These are phyloP conservation scores for Fusarium verticillioides DNA, from an alignment of 2,329 filamentous ascomycete species.

Conservation along the genomic window DNA sequence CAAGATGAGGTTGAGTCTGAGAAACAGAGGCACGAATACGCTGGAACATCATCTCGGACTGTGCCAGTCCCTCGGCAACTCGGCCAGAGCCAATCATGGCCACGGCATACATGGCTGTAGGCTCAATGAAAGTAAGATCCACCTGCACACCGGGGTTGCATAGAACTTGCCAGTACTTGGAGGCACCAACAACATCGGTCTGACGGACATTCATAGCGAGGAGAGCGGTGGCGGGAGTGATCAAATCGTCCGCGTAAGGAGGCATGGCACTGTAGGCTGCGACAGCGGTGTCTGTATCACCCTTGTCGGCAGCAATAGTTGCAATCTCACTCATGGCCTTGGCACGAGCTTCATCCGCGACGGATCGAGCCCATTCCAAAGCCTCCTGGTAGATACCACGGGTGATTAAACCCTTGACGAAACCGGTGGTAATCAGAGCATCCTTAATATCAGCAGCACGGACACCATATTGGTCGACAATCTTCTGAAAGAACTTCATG, in stretches of 20 bases:
- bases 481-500: slow-evolving; percentile 84
- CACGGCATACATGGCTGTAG: slow-evolving; percentile 89
- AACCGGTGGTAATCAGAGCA: slow-evolving; percentile 76
- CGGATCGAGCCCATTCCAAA: slow-evolving; percentile 75
- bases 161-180: slow-evolving; percentile 83
- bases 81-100: slow-evolving; percentile 88
- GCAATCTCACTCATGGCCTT: slow-evolving; percentile 79
- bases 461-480: slow-evolving; percentile 71
- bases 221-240: slow-evolving; percentile 78
- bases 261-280: slow-evolving; percentile 72
- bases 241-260: slow-evolving; percentile 59
- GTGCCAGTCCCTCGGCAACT: slow-evolving; percentile 80
- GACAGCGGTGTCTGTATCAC: slow-evolving; percentile 74
- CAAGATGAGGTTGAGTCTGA: slow-evolving; percentile 64
- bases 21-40: slow-evolving; percentile 75
- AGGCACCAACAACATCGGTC: slow-evolving; percentile 80
- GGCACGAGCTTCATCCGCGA: slow-evolving; percentile 68
- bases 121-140: slow-evolving; percentile 79
- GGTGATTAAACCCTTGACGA: slow-evolving; percentile 81
- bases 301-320: slow-evolving; percentile 81
- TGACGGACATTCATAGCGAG: slow-evolving; percentile 87
- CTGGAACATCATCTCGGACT: slow-evolving; percentile 87
- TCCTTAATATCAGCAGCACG: slow-evolving; percentile 74
- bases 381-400: slow-evolving; percentile 78
- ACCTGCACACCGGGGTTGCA: slow-evolving; percentile 69